Base-by-base conservation (phyloP, 441 rosid species). In the Cnidoscolus chayamansa region DNA sequence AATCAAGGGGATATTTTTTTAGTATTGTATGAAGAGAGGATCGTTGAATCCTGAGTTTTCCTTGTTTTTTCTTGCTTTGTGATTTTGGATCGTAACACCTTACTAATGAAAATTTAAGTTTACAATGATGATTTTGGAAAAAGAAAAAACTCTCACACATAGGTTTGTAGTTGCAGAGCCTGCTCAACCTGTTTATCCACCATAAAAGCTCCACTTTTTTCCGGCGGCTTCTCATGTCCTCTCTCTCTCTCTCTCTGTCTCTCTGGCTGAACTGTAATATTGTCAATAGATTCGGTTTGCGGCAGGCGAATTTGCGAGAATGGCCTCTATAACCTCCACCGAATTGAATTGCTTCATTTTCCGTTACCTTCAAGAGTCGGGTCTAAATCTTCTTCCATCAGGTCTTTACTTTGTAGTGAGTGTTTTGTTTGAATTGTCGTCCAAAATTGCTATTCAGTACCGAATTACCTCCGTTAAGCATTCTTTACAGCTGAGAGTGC, bases 361-460 rank as follows among this genome's bases (percentile, higher is more conserved):
- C 80, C 97, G 98, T 13, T 95, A 93, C 79, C 94, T 95, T 83
- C 97, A 89, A 70, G 99, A 95, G 73, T 95, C 99, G 69, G 98
- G 99, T 90, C 43, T 13, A 2, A 16, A 60, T 55, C 62, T 65
- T 17, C 17, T 15, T 30, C 17, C 3, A 25, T 25, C 25, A 25
- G 25, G 40, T 31, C 56, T 30, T 63, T 19, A 25, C 49, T 62
- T 71, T 48, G 7, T 9, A 48, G 74, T 30, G 25, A 61, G 43
- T n/a, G 37, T 53, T 62, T 7, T 5, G 63, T 72, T 2, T 31
- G n/a, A 45, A 10, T 70, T 71, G 45, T 3, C 4, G 30, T 25
- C 11, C 35, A 32, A 31, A 1, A 55, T 60, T 70, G 11, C 12
- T 31, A 0, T 70, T 15, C 48, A 48, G 11, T 13, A 69, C 31